A percentile compares a stretch with the other conserved stretches of the same genome.
Evolutionary conservation across 257 asterid genomes (phyloP).

Genomic region (Rauvolfia tetraphylla): DNA sequence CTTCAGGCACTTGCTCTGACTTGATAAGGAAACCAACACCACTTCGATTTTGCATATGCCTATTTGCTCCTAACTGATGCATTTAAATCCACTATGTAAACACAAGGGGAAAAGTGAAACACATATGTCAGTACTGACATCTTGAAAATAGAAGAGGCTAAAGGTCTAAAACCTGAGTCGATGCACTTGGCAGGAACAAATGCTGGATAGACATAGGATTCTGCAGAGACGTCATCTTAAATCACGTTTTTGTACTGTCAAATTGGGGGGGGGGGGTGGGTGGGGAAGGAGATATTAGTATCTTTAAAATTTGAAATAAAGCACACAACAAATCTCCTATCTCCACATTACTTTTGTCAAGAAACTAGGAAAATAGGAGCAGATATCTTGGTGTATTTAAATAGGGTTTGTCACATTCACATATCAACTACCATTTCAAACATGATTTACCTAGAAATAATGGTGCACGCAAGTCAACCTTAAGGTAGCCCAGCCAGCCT

Average conservation of each 20-base stretch:
- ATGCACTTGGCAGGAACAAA: constrained; percentile 16
- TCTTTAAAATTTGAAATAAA: not conserved
- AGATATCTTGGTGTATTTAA: not conserved
- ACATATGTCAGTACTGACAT: not conserved
- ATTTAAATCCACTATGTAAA: constrained; percentile 16
- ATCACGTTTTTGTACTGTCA: not conserved
- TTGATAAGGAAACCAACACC: constrained; percentile 20
- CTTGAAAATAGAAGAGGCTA: not conserved
- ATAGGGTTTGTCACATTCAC: not conserved
- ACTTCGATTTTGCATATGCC: constrained; percentile 17
- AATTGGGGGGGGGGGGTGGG: too few relatives aligned
- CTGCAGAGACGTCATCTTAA: constrained; percentile 32
- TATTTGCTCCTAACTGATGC: constrained; percentile 26
- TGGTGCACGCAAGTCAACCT: too few relatives aligned
- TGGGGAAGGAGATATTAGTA: not conserved
- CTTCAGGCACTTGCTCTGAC: constrained; percentile 27
- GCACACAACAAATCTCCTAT: too few relatives aligned
- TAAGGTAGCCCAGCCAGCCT: too few relatives aligned
- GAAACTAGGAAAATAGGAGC: not conserved
- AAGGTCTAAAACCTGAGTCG: constrained; percentile 23
- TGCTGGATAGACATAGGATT: constrained; percentile 14
- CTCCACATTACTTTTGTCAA: not conserved
- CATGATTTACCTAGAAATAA: not conserved
- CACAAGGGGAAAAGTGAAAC: constrained; percentile 1
- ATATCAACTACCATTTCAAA: not conserved